phyloP scores from a whole-genome alignment of 768 basidiomycete genomes.

The Agrocybe pediades region DNA sequence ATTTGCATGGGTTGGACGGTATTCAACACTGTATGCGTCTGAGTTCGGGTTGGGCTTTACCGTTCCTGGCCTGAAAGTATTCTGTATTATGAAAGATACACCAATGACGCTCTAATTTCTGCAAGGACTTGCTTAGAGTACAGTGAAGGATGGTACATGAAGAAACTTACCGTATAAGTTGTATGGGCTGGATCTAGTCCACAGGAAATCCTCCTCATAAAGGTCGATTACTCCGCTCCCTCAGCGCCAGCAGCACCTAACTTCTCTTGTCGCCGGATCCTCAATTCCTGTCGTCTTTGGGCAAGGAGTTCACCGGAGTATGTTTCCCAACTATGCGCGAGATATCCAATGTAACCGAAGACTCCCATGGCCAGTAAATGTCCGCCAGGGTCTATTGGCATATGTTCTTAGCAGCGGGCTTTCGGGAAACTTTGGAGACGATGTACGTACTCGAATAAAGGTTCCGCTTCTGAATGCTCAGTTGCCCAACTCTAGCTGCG shows the following conservation, averaged over 20 bases:
- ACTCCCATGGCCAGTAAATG: constrained; percentile 69
- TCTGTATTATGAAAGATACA: too few relatives aligned
- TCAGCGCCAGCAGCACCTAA: constrained; percentile 27
- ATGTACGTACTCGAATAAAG: constrained; percentile 73
- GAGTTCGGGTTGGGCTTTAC: too few relatives aligned
- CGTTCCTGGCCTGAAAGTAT: too few relatives aligned
- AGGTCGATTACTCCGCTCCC: background rate
- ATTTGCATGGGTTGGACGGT: too few relatives aligned
- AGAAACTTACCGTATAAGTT: constrained; percentile 8
- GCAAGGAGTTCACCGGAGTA: constrained; percentile 62
- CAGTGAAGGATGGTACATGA: too few relatives aligned
- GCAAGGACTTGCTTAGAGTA: too few relatives aligned
- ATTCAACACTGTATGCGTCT: too few relatives aligned
- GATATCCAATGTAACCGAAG: constrained; percentile 78
- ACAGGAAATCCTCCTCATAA: background rate
- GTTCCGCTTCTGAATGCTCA: constrained; percentile 81
- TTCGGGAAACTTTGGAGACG: background rate
- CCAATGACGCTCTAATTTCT: too few relatives aligned
- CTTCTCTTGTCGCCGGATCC: constrained; percentile 46
- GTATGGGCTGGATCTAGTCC: constrained; percentile 9
- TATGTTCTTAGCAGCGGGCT: background rate
- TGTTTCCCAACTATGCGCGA: constrained; percentile 67
- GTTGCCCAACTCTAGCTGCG: constrained; percentile 80
- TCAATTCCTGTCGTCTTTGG: constrained; percentile 62
- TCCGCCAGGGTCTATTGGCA: constrained; percentile 62